These are phyloP conservation scores for Penicillium ucsense DNA, from an alignment of 495 filamentous ascomycete genomes.

Conservation along the genomic window DNA sequence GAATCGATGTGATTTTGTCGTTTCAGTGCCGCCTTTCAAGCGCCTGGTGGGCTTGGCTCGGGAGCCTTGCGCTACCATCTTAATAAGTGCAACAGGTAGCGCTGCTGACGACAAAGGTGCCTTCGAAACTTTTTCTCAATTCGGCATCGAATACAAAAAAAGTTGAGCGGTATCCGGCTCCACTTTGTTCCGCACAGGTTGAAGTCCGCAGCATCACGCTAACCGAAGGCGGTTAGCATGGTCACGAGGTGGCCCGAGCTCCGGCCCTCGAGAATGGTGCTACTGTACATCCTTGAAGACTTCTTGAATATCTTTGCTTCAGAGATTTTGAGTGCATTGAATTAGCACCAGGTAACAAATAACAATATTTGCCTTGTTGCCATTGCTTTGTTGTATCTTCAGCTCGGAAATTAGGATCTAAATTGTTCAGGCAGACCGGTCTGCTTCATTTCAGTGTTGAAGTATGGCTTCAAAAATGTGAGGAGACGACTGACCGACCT, in stretches of 20 bases:
- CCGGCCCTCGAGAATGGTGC: slow-evolving; percentile 3
- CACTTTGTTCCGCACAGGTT: slow-evolving; percentile 26
- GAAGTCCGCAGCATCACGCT: slow-evolving; percentile 12
- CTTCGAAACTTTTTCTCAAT: slow-evolving; percentile 15
- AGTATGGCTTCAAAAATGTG: slow-evolving; percentile 58
- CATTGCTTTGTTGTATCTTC: too few species aligned
- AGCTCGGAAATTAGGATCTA: not conserved
- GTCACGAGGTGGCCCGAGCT: slow-evolving; percentile 36
- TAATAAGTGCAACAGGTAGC: slow-evolving; percentile 19
- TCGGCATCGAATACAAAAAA: slow-evolving; percentile 34
- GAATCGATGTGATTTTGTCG: slow-evolving; percentile 76
- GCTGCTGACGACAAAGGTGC: slow-evolving; percentile 20
- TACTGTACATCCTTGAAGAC: not conserved
- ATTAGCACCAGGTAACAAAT: too few species aligned
- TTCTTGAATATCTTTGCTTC: not conserved
- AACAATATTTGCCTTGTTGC: too few species aligned
- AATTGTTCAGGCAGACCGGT: not conserved
- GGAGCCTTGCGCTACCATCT: slow-evolving; percentile 52
- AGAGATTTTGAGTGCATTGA: too few species aligned
- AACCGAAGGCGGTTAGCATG: slow-evolving; percentile 3
- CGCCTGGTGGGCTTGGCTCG: slow-evolving; percentile 55
- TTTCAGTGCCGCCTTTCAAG: slow-evolving; percentile 53
- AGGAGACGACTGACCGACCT: slow-evolving; percentile 14
- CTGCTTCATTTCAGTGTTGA: not conserved
- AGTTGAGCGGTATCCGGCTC: slow-evolving; percentile 29